phyloP scores from a whole-genome alignment of 1,284 basidiomycete genomes.

The Leccinum subatratum region DNA sequence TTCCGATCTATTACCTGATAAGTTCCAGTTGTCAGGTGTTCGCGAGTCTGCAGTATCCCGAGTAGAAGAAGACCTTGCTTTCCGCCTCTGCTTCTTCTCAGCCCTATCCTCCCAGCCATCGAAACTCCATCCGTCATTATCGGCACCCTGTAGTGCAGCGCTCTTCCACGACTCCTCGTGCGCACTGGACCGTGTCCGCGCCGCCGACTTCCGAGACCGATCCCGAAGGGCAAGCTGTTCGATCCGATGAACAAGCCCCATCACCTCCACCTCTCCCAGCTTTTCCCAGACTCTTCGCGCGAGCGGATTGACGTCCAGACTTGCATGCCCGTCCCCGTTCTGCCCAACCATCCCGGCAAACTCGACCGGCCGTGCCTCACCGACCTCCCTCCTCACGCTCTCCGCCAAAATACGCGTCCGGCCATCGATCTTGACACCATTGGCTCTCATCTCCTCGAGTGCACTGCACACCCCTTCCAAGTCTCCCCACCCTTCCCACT shows the following conservation, averaged over 20 bases:
- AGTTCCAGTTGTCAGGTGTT: constrained; percentile 6
- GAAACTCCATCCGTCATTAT: constrained; percentile 31
- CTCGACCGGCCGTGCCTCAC: constrained; percentile 36
- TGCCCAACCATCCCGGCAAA: constrained; percentile 26
- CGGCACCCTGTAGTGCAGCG: constrained; percentile 12
- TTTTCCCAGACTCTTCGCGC: constrained; percentile 21
- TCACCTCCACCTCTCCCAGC: constrained; percentile 32
- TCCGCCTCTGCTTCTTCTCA: constrained; percentile 4
- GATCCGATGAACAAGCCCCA: constrained; percentile 36
- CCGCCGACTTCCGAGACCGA: constrained; percentile 15
- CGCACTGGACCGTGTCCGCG: constrained; percentile 8
- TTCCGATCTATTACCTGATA: neutral
- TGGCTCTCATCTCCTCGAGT: constrained; percentile 76
- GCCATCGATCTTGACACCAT: constrained; percentile 65
- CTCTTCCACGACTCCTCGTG: constrained; percentile 30
- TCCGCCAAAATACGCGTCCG: constrained; percentile 61
- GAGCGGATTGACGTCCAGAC: constrained; percentile 14
- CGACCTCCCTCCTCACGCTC: constrained; percentile 61
- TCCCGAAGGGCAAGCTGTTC: constrained; percentile 36
- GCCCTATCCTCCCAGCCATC: constrained; percentile 23
- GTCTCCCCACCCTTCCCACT: constrained; percentile 79
- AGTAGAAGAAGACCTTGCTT: neutral
- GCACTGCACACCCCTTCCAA: constrained; percentile 66
- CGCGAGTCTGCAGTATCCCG: neutral
- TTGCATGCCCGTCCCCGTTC: constrained; percentile 34